Percentiles rank a stretch among this genome's conserved stretches.
Evolutionary conservation across 2,329 filamentous ascomycete genomes (phyloP).

Genomic region (Talaromyces sp.): DNA sequence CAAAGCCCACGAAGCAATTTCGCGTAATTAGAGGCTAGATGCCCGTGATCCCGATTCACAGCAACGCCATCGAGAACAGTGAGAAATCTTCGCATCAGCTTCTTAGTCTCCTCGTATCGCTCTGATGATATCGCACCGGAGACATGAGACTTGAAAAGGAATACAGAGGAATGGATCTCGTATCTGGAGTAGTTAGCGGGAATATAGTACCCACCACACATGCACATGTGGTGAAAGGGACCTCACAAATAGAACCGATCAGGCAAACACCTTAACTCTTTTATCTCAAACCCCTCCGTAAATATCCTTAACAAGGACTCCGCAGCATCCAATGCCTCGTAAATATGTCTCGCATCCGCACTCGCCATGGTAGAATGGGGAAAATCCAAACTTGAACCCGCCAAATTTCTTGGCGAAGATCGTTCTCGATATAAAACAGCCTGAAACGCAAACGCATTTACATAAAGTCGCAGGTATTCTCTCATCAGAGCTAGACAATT

Average conservation of each 20-base stretch:
- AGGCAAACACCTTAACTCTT: constrained; percentile 1
- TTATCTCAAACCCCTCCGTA: constrained; percentile 1
- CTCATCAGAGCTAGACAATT: constrained; percentile 2
- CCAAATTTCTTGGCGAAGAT: too few species aligned
- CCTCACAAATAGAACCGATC: constrained; percentile 7
- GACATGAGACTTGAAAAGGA: constrained; percentile 7
- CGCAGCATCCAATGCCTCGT: constrained; percentile 5
- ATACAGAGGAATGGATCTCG: constrained; percentile 10
- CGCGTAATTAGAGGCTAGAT: not conserved
- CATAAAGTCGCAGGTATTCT: constrained; percentile 5
- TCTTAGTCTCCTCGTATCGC: not conserved
- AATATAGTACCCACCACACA: not conserved
- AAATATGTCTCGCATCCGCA: constrained; percentile 6
- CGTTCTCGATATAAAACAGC: too few species aligned
- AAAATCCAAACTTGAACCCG: not conserved
- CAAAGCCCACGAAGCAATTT: not conserved
- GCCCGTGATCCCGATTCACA: not conserved
- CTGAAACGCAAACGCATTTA: constrained; percentile 6
- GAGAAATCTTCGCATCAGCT: constrained; percentile 4
- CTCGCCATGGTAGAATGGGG: constrained; percentile 5
- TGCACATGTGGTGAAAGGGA: not conserved
- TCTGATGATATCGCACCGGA: constrained; percentile 5
- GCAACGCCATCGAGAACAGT: not conserved
- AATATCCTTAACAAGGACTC: constrained; percentile 6
- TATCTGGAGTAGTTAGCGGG: constrained; percentile 3